Conservation (phyloP, 1,284 basidiomycete species). For the Filobasidium uniguttulatum region DNA sequence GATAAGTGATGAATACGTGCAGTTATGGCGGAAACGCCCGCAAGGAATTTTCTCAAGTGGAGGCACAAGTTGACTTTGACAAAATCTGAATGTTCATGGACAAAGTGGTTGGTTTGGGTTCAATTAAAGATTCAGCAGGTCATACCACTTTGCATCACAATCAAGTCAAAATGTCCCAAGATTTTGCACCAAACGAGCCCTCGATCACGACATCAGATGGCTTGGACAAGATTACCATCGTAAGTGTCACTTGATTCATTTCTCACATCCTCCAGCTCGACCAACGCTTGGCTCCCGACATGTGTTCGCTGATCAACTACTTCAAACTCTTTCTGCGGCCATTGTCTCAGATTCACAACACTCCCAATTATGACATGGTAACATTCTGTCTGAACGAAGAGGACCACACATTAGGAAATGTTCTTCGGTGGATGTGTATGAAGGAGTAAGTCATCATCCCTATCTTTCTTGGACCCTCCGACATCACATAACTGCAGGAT, state of each 20-base stretch:
- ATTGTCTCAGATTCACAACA: conserved; percentile 2
- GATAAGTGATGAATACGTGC: not conserved
- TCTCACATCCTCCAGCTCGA: not conserved
- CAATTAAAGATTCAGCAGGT: too few relatives aligned
- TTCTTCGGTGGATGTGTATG: conserved; percentile 95
- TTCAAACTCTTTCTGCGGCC: conserved; percentile 54
- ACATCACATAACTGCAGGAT: too few relatives aligned
- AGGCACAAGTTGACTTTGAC: not conserved
- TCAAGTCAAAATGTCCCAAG: too few relatives aligned
- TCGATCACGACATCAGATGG: not conserved
- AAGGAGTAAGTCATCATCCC: conserved; percentile 65
- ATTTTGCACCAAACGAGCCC: not conserved
- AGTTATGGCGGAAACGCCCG: not conserved
- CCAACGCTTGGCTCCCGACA: not conserved
- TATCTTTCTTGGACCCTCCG: not conserved
- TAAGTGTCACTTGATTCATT: conserved; percentile 23
- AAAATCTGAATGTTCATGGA: too few relatives aligned
- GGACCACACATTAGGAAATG: conserved; percentile 89
- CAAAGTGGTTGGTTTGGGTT: too few relatives aligned
- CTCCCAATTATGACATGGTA: conserved; percentile 62
- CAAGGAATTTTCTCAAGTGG: conserved; percentile 5
- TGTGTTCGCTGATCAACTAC: conserved; percentile 23
- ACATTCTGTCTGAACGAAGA: conserved; percentile 89
- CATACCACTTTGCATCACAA: too few relatives aligned
- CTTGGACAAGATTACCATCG: conserved; percentile 33